Percentiles rank a stretch among this genome's conserved stretches.
Conservation (phyloP, 2,329 filamentous ascomycete genomes). For the Diplodia mutila region DNA sequence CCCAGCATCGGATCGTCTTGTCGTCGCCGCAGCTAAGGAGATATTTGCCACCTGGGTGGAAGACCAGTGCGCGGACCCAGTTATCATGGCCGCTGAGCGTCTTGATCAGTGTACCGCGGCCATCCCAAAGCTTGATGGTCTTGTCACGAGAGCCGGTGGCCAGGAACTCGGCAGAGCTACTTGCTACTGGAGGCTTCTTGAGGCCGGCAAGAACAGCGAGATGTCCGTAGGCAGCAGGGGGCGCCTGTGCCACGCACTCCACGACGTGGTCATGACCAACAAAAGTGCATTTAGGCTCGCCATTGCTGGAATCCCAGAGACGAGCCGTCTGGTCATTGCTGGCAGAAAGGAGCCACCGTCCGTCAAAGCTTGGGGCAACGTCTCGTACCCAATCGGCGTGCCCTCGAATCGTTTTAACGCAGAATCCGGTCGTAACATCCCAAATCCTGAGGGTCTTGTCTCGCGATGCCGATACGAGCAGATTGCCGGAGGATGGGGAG, state of each 20-base stretch:
- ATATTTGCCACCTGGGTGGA: slow-evolving; percentile 91
- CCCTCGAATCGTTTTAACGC: slow-evolving; percentile 84
- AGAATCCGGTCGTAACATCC: slow-evolving; percentile 93
- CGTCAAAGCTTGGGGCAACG: slow-evolving; percentile 80
- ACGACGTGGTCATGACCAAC: slow-evolving; percentile 85
- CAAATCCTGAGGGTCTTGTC: slow-evolving; percentile 86
- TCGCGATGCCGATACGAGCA: slow-evolving; percentile 82
- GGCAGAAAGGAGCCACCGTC: slow-evolving; percentile 78
- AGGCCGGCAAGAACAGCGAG: slow-evolving; percentile 77
- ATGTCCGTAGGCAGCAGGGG: slow-evolving; percentile 75
- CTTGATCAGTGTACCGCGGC: slow-evolving; percentile 80
- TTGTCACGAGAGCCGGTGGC: slow-evolving; percentile 91
- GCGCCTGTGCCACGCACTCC: slow-evolving; percentile 86
- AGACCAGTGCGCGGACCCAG: slow-evolving; percentile 84
- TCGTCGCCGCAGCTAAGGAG: slow-evolving; percentile 85
- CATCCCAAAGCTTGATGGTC: slow-evolving; percentile 87
- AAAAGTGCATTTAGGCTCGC: slow-evolving; percentile 78
- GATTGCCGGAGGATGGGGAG: slow-evolving; percentile 76
- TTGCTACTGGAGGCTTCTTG: slow-evolving; percentile 76
- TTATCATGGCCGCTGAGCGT: slow-evolving; percentile 89
- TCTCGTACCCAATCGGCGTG: slow-evolving; percentile 92
- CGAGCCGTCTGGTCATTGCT: slow-evolving; percentile 81
- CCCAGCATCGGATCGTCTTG: slow-evolving; percentile 92
- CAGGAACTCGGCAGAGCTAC: slow-evolving; percentile 81
- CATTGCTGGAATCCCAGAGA: slow-evolving; percentile 79